phyloP scores from a whole-genome alignment of 306 rosid genomes.

The Macrotyloma uniflorum region DNA sequence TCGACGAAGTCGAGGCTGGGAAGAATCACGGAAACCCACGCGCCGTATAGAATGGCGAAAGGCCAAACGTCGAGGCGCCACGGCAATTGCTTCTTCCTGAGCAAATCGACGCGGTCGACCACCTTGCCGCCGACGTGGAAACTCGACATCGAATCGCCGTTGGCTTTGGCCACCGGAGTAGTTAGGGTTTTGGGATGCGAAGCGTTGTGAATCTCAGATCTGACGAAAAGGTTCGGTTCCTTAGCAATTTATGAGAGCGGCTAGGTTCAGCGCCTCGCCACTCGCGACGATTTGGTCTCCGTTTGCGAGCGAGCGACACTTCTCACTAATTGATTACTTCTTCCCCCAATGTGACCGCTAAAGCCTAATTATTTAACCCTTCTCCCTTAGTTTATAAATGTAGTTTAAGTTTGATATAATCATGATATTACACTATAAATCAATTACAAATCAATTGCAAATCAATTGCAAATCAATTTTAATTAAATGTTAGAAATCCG shows the following conservation, averaged over 20 bases:
- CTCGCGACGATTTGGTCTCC: conserved; percentile 18
- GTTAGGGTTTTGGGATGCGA: conserved; percentile 27
- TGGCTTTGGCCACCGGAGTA: neutral
- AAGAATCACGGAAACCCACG: conserved; percentile 60
- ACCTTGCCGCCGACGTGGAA: conserved; percentile 92
- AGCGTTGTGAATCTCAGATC: conserved; percentile 29
- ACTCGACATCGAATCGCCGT: conserved; percentile 59
- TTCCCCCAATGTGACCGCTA: no score
- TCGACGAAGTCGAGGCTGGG: conserved; percentile 81
- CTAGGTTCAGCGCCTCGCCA: conserved; percentile 14
- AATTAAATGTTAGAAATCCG: neutral
- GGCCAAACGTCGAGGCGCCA: conserved; percentile 92
- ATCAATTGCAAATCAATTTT: neutral
- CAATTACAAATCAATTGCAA: neutral
- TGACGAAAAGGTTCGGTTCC: neutral
- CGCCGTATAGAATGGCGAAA: conserved; percentile 58
- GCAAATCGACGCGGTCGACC: conserved; percentile 79
- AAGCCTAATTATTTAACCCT: neutral
- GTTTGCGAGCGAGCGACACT: conserved; percentile 10
- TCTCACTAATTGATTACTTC: neutral
- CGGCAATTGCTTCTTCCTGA: conserved; percentile 65
- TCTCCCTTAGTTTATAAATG: neutral
- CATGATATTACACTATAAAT: no score
- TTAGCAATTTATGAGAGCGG: neutral
- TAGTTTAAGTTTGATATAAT: no score